Base-by-base conservation (phyloP, 768 basidiomycete species). In the Serendipita sp. region DNA sequence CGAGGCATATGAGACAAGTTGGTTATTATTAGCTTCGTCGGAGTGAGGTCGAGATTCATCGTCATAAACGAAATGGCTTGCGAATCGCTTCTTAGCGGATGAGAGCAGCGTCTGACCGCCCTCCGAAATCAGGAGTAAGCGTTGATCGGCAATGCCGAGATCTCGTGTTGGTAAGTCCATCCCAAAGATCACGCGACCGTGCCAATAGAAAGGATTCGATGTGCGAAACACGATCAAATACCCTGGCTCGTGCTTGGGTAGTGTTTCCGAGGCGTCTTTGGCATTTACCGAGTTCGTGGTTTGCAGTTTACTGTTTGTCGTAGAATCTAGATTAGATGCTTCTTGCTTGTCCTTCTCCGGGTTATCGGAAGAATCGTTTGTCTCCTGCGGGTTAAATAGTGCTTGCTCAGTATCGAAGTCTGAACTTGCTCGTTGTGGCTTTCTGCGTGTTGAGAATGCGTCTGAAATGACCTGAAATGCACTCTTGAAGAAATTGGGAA, bases 91-190 rank as follows among this genome's bases (percentile, higher is more conserved):
- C 71, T 93, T 95, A 23, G 91, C 88, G 27, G 83, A 68, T 13
- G 77, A 77, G 36, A 99, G 78, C 8, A 88, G 83, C 27, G 82
- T 80, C 66, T 85, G 83, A 0, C 93, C 83, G 8, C 94, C 94
- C 70, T 96, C 91, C 4, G 95, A 89, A 63, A 98, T 82, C 31
- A 99, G 77, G 27, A 93, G 84, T n/a, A 92, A 82, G n/a, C 91
- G 83, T 67, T 87, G 84, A 66, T 95, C 93, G 69, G 85, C 86
- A 65, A 89, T 76, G 64, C 87, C 88, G 27, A 95, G 75, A n/a
- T 91, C 86, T 67, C 92, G 77, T 69, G 77, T 84, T 13, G 87
- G 83, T 3, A 46, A 16, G 6, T 67, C 67, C 3, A 60, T 34
- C 3, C 55, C 55, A 10, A 60, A 37, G 8, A 60, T 60, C 27